Evolutionary conservation across 2,329 filamentous ascomycete species (phyloP).

Genomic region (Phyllosticta citribraziliensis): DNA sequence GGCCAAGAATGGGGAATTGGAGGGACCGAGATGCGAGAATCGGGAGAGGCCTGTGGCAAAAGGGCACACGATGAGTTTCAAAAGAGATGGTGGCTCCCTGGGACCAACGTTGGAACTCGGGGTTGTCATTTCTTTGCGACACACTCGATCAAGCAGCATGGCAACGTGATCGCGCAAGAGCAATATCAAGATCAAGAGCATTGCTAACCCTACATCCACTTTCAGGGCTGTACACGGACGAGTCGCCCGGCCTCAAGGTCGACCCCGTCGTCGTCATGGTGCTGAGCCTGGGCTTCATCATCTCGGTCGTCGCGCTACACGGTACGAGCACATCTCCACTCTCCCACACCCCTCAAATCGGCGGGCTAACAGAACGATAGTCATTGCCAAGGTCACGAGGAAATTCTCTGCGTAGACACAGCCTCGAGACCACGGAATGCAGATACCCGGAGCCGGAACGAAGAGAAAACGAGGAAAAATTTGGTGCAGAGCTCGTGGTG

Average conservation of each 20-base stretch:
- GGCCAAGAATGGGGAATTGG: background rate
- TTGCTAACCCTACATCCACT: conserved; percentile 14
- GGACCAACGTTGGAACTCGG: too few relatives aligned
- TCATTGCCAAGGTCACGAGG: conserved; percentile 11
- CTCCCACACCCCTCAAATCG: background rate
- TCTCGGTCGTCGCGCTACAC: conserved; percentile 94
- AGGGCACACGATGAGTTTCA: background rate
- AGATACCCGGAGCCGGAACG: background rate
- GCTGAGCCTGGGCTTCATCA: conserved; percentile 94
- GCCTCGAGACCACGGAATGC: background rate
- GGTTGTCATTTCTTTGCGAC: too few relatives aligned
- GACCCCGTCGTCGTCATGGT: conserved; percentile 96
- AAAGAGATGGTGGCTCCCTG: too few relatives aligned
- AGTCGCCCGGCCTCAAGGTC: conserved; percentile 93
- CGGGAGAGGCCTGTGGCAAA: background rate
- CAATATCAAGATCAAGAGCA: background rate
- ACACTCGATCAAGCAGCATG: too few relatives aligned
- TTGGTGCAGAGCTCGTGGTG: background rate
- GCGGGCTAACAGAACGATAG: background rate
- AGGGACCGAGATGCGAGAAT: background rate
- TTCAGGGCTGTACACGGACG: conserved; percentile 87
- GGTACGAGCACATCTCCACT: conserved; percentile 51
- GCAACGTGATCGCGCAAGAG: background rate
- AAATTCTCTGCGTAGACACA: conserved; percentile 9
- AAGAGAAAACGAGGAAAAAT: background rate